Percentiles rank a stretch among this genome's conserved stretches.
These are phyloP conservation scores for Cyphellophora attinorum DNA, from an alignment of 2,329 filamentous ascomycete species.

Conservation along the genomic window DNA sequence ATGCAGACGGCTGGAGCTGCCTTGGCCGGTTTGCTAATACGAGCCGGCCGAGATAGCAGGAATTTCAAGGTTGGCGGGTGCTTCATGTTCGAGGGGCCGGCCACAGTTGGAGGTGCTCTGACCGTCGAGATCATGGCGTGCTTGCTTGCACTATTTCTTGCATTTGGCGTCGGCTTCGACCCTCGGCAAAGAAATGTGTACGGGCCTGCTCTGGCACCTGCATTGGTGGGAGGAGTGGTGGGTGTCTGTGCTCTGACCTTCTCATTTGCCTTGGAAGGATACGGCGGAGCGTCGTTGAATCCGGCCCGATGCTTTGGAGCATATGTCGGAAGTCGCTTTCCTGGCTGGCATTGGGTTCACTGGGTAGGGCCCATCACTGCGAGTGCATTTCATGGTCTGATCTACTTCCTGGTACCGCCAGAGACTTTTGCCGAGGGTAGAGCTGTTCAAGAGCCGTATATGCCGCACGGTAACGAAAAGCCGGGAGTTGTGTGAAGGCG, in stretches of 20 bases:
- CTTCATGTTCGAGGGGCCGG: slow-evolving; percentile 25
- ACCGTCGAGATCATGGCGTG: slow-evolving; percentile 39
- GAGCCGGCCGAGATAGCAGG: slow-evolving; percentile 24
- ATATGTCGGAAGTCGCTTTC: slow-evolving; percentile 21
- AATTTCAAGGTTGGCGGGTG: slow-evolving; percentile 29
- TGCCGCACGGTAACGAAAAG: too few species aligned
- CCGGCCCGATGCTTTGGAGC: slow-evolving; percentile 33
- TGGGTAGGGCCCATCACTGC: slow-evolving; percentile 26
- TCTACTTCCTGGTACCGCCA: slow-evolving; percentile 23
- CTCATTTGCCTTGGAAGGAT: slow-evolving; percentile 30
- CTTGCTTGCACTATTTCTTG: slow-evolving; percentile 37
- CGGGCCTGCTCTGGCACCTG: slow-evolving; percentile 39
- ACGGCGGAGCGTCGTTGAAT: slow-evolving; percentile 35
- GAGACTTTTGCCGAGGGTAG: too few species aligned
- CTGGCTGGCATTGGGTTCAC: slow-evolving; percentile 29
- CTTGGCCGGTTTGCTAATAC: slow-evolving; percentile 34
- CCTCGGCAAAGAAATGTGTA: slow-evolving; percentile 41
- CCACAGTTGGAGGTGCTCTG: slow-evolving; percentile 32
- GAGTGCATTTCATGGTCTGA: slow-evolving; percentile 21
- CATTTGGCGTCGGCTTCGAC: slow-evolving; percentile 45
- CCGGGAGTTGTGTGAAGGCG: too few species aligned
- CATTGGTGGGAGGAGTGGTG: slow-evolving; percentile 36
- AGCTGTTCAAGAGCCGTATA: too few species aligned
- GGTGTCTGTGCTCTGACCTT: slow-evolving; percentile 29
- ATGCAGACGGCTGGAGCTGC: slow-evolving; percentile 38